Conservation (phyloP, 768 basidiomycete genomes). For the Xerocomellus intermedius region DNA sequence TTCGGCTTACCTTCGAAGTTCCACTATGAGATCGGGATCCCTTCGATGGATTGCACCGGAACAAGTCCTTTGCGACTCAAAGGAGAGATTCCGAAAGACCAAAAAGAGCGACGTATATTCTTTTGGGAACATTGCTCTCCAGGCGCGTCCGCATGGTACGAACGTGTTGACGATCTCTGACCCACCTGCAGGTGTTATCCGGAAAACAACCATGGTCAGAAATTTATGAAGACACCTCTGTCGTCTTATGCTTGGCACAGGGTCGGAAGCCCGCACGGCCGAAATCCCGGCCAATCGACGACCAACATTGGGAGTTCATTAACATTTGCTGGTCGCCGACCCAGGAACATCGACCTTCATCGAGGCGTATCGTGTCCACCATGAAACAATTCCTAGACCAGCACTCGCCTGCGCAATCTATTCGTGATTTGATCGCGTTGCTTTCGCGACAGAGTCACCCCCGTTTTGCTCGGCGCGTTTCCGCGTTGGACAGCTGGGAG, state of each 20-base stretch:
- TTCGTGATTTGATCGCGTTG: neutral
- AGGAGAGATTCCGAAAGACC: constrained; percentile 4
- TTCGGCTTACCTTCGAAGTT: neutral
- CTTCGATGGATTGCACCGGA: constrained; percentile 44
- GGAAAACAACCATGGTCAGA: constrained; percentile 2
- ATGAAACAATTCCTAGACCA: neutral
- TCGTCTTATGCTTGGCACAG: constrained; percentile 6
- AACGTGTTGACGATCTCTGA: neutral
- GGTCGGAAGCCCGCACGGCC: constrained; percentile 1
- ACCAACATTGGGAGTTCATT: constrained; percentile 2
- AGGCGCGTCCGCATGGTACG: constrained; percentile 12
- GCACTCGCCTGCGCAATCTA: neutral
- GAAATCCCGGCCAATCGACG: neutral
- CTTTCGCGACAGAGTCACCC: neutral
- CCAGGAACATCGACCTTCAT: neutral
- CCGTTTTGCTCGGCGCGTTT: too few relatives aligned
- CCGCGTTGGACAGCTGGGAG: too few relatives aligned
- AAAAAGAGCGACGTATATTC: constrained; percentile 12
- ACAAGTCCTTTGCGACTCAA: constrained; percentile 17
- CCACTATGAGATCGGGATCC: constrained; percentile 33
- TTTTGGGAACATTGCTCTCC: constrained; percentile 29
- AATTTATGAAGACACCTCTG: neutral
- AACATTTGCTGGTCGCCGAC: neutral
- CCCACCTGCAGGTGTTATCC: constrained; percentile 21
- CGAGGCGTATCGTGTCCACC: neutral